These are phyloP conservation scores for Trichoderma asperelloides DNA, from an alignment of 495 filamentous ascomycete genomes.

Conservation along the genomic window DNA sequence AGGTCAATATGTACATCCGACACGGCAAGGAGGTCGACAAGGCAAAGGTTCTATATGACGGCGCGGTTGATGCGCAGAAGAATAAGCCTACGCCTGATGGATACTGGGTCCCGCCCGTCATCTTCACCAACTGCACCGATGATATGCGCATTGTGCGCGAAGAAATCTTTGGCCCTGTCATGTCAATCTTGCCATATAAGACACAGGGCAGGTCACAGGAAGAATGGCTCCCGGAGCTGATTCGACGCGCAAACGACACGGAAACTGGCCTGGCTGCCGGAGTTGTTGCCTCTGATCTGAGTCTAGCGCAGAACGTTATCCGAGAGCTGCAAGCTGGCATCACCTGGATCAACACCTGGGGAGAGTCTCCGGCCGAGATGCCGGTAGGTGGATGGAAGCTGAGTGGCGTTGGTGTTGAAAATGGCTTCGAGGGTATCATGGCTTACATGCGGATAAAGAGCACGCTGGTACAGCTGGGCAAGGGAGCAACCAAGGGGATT, in stretches of 20 bases:
- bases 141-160: conserved; percentile 50
- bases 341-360: conserved; percentile 44
- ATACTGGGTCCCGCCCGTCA: conserved; percentile 56
- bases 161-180: conserved; percentile 56
- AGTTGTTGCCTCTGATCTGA: conserved; percentile 67
- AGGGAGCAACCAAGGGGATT: conserved; percentile 54
- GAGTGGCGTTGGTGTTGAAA: conserved; percentile 41
- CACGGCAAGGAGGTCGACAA: conserved; percentile 25
- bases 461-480: conserved; percentile 65
- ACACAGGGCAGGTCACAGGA: conserved; percentile 56
- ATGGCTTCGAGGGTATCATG: conserved; percentile 63
- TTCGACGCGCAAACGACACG: conserved; percentile 65
- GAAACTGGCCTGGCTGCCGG: conserved; percentile 67
- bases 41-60: conserved; percentile 19
- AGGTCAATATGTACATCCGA: conserved; percentile 26
- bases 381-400: conserved; percentile 42
- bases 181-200: conserved; percentile 61
- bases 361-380: conserved; percentile 43
- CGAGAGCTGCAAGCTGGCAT: conserved; percentile 60
- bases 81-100: conserved; percentile 43
- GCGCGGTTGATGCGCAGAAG: conserved; percentile 14
- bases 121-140: conserved; percentile 63
- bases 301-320: conserved; percentile 60
- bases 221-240: conserved; percentile 59
- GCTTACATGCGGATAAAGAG: conserved; percentile 77